These are phyloP conservation scores for Emergomyces pasteurianus DNA, from an alignment of 2,329 filamentous ascomycete species.

Conservation along the genomic window DNA sequence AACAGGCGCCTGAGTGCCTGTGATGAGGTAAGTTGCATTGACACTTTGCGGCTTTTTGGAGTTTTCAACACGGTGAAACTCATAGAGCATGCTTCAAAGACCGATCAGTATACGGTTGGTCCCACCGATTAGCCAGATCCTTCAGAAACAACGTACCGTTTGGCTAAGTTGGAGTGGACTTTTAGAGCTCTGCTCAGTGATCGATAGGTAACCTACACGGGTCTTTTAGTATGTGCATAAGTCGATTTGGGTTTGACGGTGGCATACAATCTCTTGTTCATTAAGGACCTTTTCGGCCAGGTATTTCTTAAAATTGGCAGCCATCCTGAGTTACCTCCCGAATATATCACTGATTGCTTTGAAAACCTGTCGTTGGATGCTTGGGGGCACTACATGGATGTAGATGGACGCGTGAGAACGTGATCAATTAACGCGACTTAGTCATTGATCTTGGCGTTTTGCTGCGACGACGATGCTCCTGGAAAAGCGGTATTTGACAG, in stretches of 20 bases:
- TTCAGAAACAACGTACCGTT: constrained; percentile 51
- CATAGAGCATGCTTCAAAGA: constrained; percentile 62
- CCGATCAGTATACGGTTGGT: neutral
- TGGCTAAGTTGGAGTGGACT: constrained; percentile 75
- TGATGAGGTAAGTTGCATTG: constrained; percentile 87
- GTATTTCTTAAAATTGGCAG: constrained; percentile 52
- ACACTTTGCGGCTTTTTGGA: constrained; percentile 59
- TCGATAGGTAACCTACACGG: constrained; percentile 68
- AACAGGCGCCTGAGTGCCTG: constrained; percentile 48
- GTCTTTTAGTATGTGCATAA: neutral
- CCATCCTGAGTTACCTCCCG: constrained; percentile 21
- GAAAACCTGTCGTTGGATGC: neutral
- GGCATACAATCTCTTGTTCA: constrained; percentile 58
- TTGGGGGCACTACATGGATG: neutral
- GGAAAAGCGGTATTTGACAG: neutral
- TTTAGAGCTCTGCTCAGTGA: constrained; percentile 70
- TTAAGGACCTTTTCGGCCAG: constrained; percentile 65
- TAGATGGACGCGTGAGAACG: neutral
- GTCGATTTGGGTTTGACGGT: neutral
- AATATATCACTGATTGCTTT: neutral
- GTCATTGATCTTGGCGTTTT: constrained; percentile 28
- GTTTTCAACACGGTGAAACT: constrained; percentile 73
- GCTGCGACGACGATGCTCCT: neutral
- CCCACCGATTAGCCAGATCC: neutral
- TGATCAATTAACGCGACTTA: constrained; percentile 32